Evolutionary conservation across 2,329 filamentous ascomycete species (phyloP), one percentile per base, ranked within the genome.

Genomic region (Phialophora expanda): DNA sequence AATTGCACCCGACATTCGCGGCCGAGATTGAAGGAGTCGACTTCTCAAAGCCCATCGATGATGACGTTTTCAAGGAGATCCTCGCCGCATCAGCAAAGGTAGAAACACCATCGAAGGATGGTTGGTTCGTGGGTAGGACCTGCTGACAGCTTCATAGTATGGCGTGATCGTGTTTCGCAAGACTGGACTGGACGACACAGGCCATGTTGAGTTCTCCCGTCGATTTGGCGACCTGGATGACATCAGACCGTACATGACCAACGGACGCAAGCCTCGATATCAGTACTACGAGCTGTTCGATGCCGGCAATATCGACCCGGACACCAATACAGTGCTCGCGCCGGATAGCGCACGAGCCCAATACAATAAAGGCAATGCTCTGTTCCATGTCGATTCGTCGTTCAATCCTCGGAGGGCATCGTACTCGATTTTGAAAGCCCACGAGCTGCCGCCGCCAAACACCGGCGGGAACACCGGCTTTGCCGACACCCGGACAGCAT

Each of bases 381-480:
- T 85, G 11, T 87, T 84, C 74, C 85, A 87, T 68, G 80, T 80
- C n/a, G 85, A 86, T 73, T 83, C 80, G 24, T 82, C 80, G 12
- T 86, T 84, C 76, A 86, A 86, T 69, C 83, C 83, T 11, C 82
- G 81, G 1, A 79, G 85, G 20, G 82, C 83, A 0, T 80, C 78
- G 0, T 84, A 82, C 74, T 86, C 82, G 7, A 76, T 87, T 11
- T 77, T 86, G 1, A 78, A 80, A 4, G 84, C 84, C 2, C 79
- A 80, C 28, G 75, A 78, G 62, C 77, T 87, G 12, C 84, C 84
- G 0, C 84, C 84, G 0, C 53, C 74, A 0, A 78, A 77, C 1
- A 78, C 75, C 0, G 84, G 83, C n/a, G 84, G 84, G 20, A 78
- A 81, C 54, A 86, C 84, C 1, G 81, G 82, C 14, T 86, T 84